Evolutionary conservation across 208 protist species (phyloP).

Genomic region (Leishmania amazonensis): DNA sequence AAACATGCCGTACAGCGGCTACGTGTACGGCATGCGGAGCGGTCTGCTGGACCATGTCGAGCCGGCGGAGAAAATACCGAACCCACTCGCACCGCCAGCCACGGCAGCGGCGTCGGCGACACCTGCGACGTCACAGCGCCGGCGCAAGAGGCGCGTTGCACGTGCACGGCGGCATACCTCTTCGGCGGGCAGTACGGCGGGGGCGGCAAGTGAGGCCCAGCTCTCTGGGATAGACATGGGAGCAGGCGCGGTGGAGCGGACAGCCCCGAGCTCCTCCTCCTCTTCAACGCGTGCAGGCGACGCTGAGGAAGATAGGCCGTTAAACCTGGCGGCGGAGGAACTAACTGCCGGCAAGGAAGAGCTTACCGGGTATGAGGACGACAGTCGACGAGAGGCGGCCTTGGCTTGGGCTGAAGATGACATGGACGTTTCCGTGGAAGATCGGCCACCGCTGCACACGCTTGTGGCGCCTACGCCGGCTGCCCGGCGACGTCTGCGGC

Average conservation of each 20-base stretch:
- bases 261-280: neutral
- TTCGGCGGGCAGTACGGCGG: neutral
- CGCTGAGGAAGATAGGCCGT: neutral
- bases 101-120: neutral
- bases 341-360: conserved; percentile 10
- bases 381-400: conserved; percentile 2
- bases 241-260: neutral
- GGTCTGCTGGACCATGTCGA: conserved; percentile 59
- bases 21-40: conserved; percentile 81
- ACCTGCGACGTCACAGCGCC: conserved; percentile 3
- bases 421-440: conserved; percentile 7
- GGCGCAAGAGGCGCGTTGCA: neutral
- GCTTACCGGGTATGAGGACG: conserved; percentile 14
- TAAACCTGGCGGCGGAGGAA: conserved; percentile 9
- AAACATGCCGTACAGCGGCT: conserved; percentile 88
- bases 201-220: neutral
- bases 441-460: conserved; percentile 29
- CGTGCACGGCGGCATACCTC: neutral
- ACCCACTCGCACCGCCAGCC: conserved; percentile 61
- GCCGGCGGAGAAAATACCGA: conserved; percentile 54
- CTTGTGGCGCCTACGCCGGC: conserved; percentile 11
- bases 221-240: neutral
- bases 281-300: neutral
- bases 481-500: conserved; percentile 22
- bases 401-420: conserved; percentile 19